Percentiles rank a stretch among this genome's conserved stretches.
phyloP scores from a whole-genome alignment of 176 grass and related monocot genomes.

The Cenchrus purpureus region DNA sequence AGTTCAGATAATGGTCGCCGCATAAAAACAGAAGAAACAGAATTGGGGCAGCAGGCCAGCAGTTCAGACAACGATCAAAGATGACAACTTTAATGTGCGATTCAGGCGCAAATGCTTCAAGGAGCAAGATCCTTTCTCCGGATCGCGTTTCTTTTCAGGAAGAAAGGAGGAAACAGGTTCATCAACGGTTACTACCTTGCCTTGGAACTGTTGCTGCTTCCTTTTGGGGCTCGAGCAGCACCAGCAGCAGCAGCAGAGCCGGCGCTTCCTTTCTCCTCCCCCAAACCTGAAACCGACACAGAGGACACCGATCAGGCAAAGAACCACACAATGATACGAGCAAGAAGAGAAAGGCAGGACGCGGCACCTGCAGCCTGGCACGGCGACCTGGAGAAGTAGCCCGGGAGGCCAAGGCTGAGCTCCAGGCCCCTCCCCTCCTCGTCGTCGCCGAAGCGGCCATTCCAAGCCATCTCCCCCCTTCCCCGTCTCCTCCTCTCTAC shows the following conservation, averaged over 20 bases:
- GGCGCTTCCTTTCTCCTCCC: constrained; percentile 9
- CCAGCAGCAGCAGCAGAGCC: not conserved
- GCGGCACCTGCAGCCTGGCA: constrained; percentile 37
- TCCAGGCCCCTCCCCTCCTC: constrained; percentile 64
- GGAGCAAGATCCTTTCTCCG: not conserved
- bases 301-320: not conserved
- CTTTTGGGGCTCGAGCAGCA: not conserved
- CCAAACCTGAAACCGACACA: constrained; percentile 18
- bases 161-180: not conserved
- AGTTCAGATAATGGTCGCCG: too few relatives aligned
- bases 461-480: constrained; percentile 45
- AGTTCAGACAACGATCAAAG: not conserved
- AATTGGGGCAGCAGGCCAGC: too few relatives aligned
- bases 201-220: constrained; percentile 39
- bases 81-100: not conserved
- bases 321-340: not conserved
- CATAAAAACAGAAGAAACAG: not conserved
- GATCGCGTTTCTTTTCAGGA: not conserved
- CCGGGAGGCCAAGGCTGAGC: constrained; percentile 69
- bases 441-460: constrained; percentile 52
- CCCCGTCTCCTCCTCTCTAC: not conserved
- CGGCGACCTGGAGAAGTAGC: constrained; percentile 41
- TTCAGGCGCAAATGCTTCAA: not conserved
- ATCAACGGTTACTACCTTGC: constrained; percentile 38
- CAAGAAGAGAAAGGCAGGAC: not conserved